Evolutionary conservation across 2,329 filamentous ascomycete species (phyloP).

Genomic region (Mollisia scopiformis): DNA sequence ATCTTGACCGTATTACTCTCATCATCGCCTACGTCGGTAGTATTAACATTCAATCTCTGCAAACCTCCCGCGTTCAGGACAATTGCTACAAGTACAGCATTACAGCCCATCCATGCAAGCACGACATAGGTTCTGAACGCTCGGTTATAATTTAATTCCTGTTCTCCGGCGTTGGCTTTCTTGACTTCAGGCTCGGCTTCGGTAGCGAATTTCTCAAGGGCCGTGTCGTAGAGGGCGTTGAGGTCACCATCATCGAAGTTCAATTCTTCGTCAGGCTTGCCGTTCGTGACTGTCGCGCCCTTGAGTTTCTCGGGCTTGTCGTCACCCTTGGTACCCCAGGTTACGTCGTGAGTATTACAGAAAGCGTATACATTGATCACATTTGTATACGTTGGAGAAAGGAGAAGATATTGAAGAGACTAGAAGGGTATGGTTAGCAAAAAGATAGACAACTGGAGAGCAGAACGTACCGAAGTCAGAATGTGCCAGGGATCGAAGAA

Average conservation of each 20-base stretch:
- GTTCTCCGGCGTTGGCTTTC: conserved; percentile 61
- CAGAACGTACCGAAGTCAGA: conserved; percentile 66
- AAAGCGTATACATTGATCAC: conserved; percentile 98
- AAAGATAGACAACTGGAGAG: not conserved
- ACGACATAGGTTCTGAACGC: conserved; percentile 91
- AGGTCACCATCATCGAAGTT: conserved; percentile 57
- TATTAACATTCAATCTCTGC: conserved; percentile 84
- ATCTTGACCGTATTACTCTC: conserved; percentile 19
- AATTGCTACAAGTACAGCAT: conserved; percentile 82
- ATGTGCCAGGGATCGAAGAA: conserved; percentile 99
- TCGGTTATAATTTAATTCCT: conserved; percentile 96
- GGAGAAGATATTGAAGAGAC: conserved; percentile 87
- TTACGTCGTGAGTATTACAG: conserved; percentile 95
- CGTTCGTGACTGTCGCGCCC: conserved; percentile 82
- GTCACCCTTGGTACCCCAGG: conserved; percentile 96
- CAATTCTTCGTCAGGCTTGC: conserved; percentile 55
- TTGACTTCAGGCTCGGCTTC: conserved; percentile 75
- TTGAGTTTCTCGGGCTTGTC: conserved; percentile 89
- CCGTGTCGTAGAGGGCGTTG: conserved; percentile 88
- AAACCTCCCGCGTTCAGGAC: conserved; percentile 85
- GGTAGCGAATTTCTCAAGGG: conserved; percentile 70
- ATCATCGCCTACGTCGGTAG: conserved; percentile 75
- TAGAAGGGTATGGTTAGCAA: not conserved
- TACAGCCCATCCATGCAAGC: conserved; percentile 92
- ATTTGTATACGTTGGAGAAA: conserved; percentile 95